Evolutionary conservation across 2,329 filamentous ascomycete species (phyloP).

Genomic region (Aspergillus neoniger): DNA sequence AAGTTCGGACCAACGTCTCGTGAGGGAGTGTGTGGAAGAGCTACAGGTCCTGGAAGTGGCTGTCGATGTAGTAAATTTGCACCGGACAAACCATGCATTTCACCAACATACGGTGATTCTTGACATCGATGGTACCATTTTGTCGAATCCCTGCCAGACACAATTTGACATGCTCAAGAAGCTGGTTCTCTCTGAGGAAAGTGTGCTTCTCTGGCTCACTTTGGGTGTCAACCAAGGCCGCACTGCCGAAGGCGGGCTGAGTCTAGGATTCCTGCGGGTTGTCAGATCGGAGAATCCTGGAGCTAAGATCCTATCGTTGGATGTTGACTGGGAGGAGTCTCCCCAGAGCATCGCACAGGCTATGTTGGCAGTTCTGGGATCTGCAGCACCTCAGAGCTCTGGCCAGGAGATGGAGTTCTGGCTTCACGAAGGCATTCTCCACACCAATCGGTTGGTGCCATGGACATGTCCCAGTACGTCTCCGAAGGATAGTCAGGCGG

Average conservation of each 20-base stretch:
- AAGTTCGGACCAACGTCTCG: background rate
- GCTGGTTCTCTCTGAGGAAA: background rate
- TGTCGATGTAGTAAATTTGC: background rate
- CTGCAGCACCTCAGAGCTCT: background rate
- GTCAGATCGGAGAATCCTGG: slow-evolving; percentile 2
- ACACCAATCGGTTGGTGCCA: background rate
- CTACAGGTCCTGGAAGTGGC: background rate
- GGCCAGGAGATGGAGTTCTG: slow-evolving; percentile 8
- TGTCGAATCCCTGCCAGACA: background rate
- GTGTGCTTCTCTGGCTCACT: background rate
- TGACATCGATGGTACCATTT: background rate
- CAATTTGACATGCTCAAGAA: background rate
- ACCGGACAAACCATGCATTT: background rate
- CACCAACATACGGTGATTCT: background rate
- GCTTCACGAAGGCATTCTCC: background rate
- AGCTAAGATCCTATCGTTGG: background rate
- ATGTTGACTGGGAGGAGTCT: background rate
- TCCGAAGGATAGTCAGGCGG: background rate
- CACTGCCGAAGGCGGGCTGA: background rate
- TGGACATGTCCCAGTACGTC: background rate
- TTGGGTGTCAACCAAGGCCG: background rate
- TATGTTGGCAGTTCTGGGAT: background rate
- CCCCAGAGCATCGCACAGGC: background rate
- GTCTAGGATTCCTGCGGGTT: slow-evolving; percentile 2
- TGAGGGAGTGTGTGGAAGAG: background rate